phyloP scores from a whole-genome alignment of 2,329 filamentous ascomycete genomes.

The Fusarium sp. region DNA sequence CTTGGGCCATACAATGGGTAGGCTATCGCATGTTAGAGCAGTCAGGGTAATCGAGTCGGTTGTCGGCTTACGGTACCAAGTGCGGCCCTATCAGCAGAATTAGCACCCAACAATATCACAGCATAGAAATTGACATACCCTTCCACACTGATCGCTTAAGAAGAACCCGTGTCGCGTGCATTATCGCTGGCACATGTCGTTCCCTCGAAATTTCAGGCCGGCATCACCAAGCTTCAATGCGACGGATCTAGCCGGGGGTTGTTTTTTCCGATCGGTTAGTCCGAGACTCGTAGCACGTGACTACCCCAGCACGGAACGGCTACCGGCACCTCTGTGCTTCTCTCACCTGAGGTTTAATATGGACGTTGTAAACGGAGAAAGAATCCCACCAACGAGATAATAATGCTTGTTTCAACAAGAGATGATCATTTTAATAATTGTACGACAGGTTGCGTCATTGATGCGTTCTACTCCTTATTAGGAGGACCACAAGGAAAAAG shows the following conservation, averaged over 20 bases:
- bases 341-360: constrained; percentile 15
- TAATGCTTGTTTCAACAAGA: constrained; percentile 21
- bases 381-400: constrained; percentile 32
- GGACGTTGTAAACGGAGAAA: constrained; percentile 20
- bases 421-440: neutral
- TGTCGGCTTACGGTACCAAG: constrained; percentile 61
- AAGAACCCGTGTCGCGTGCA: constrained; percentile 76
- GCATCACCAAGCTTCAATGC: constrained; percentile 34
- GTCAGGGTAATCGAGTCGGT: constrained; percentile 11
- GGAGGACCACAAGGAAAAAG: neutral
- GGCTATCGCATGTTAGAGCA: constrained; percentile 54
- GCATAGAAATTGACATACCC: constrained; percentile 61
- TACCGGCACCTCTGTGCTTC: constrained; percentile 18
- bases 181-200: constrained; percentile 53
- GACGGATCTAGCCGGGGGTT: constrained; percentile 6
- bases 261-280: constrained; percentile 37
- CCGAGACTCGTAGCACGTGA: constrained; percentile 21
- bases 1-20: constrained; percentile 71
- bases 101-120: constrained; percentile 17
- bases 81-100: constrained; percentile 56
- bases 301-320: neutral
- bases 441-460: constrained; percentile 6
- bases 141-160: constrained; percentile 88
- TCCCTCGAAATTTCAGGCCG: constrained; percentile 35
- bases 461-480: neutral